phyloP scores from a whole-genome alignment of 805 yeast genomes.

The Saturnispora hagleri region DNA sequence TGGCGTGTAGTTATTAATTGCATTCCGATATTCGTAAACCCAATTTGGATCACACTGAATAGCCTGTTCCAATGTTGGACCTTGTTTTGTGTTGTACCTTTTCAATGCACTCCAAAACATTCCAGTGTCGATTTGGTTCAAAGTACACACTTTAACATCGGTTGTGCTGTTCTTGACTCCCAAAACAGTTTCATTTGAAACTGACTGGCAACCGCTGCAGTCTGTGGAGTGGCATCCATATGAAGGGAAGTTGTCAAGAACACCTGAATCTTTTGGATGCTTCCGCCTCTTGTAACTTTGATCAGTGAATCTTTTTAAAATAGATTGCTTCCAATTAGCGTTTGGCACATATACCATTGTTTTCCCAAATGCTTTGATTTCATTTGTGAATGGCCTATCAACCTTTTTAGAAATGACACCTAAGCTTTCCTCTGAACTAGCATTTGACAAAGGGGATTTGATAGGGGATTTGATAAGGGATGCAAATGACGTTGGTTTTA shows the following conservation, averaged over 20 bases:
- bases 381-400: not conserved
- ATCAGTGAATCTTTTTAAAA: not conserved
- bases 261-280: not conserved
- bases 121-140: not conserved
- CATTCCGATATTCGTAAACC: slow-evolving; percentile 6
- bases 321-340: not conserved
- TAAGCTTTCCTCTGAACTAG: not conserved
- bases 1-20: slow-evolving; percentile 8
- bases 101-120: not conserved
- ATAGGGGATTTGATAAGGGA: not conserved
- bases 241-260: not conserved
- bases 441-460: not conserved
- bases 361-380: not conserved
- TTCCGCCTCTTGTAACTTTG: not conserved
- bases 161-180: not conserved
- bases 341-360: not conserved
- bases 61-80: slow-evolving; percentile 6
- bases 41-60: slow-evolving; percentile 2
- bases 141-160: not conserved
- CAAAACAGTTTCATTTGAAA: not conserved
- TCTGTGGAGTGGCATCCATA: not conserved
- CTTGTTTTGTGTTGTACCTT: slow-evolving; percentile 10
- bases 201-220: not conserved
- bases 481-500: not conserved
- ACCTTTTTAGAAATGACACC: not conserved